phyloP scores from a whole-genome alignment of 768 basidiomycete species.

The Suillus fuscotomentosus region DNA sequence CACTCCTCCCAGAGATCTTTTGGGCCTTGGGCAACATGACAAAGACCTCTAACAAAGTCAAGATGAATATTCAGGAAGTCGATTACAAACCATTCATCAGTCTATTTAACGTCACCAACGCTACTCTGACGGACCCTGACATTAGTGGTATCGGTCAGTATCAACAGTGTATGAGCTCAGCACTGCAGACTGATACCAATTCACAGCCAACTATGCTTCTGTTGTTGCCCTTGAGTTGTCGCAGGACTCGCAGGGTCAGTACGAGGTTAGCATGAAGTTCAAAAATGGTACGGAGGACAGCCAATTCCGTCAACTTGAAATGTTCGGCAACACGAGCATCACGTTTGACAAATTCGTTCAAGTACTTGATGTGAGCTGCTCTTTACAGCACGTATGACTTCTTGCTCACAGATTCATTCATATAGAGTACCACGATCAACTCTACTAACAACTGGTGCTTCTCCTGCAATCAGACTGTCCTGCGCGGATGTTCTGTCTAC shows the following conservation, averaged over 20 bases:
- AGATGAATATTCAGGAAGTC: conserved; percentile 71
- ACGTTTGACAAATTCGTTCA: conserved; percentile 17
- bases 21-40: conserved; percentile 73
- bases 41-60: conserved; percentile 69
- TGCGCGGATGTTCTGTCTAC: conserved; percentile 30
- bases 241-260: conserved; percentile 61
- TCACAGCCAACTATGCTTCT: conserved; percentile 68
- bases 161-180: background rate
- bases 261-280: conserved; percentile 77
- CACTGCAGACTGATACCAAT: background rate
- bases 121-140: conserved; percentile 56
- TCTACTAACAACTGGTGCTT: conserved; percentile 33
- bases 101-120: conserved; percentile 75
- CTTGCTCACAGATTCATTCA: conserved; percentile 3
- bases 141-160: conserved; percentile 63
- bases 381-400: background rate
- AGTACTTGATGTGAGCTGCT: conserved; percentile 17
- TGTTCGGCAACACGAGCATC: conserved; percentile 49
- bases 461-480: conserved; percentile 32
- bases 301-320: conserved; percentile 59
- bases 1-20: conserved; percentile 37
- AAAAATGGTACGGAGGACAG: conserved; percentile 67
- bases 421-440: conserved; percentile 25
- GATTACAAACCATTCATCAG: conserved; percentile 91
- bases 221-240: conserved; percentile 71